Evolutionary conservation across 305 asterid genomes (phyloP).

Genomic region (Galium porrigens): DNA sequence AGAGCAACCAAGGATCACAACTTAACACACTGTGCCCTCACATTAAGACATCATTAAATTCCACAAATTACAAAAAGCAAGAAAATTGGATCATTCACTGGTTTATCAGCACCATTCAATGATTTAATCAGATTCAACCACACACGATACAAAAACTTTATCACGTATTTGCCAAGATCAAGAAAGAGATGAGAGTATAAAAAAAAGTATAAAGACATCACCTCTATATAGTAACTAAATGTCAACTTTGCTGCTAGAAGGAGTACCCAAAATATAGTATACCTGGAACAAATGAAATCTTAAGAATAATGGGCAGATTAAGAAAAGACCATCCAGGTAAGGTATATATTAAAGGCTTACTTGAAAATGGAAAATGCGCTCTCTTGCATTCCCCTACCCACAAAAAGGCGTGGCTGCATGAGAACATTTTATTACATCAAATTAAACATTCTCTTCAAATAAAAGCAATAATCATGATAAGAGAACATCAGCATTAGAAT

Average conservation of each 20-base stretch:
- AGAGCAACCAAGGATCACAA: neutral
- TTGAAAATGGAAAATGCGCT: constrained; percentile 69
- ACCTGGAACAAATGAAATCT: constrained; percentile 36
- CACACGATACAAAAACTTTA: neutral
- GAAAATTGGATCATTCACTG: neutral
- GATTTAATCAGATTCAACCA: neutral
- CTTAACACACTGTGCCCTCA: neutral
- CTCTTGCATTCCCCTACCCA: constrained; percentile 99
- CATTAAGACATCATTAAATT: neutral
- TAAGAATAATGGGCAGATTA: constrained; percentile 15
- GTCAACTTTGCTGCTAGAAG: constrained; percentile 81
- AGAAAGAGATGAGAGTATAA: neutral
- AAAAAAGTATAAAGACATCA: constrained; percentile 18
- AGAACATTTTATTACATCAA: constrained; percentile 16
- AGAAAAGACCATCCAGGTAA: constrained; percentile 18
- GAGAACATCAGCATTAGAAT: constrained; percentile 9
- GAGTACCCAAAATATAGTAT: constrained; percentile 81
- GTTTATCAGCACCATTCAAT: neutral
- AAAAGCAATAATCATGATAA: constrained; percentile 6
- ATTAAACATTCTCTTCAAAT: constrained; percentile 10
- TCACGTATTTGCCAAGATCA: neutral
- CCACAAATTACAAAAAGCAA: neutral
- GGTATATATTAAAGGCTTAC: constrained; percentile 27
- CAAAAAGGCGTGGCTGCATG: constrained; percentile 85
- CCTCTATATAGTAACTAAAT: constrained; percentile 81